Conservation (phyloP, 805 yeast genomes). For the Starmerella floricola region DNA sequence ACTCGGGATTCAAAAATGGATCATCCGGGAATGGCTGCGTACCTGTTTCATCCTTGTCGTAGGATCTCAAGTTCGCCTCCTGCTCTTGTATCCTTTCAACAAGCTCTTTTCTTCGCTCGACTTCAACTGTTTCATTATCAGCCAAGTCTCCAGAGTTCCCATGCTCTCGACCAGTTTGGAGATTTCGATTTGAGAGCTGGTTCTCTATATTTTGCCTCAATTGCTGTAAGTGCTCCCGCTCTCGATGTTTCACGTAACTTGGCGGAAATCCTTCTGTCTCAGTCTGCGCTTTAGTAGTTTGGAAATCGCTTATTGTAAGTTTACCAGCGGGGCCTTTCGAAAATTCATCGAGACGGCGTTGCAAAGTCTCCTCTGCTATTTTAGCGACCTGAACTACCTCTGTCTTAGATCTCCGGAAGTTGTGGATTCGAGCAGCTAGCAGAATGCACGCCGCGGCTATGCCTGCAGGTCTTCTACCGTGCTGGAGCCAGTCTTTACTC, state of each 20-base stretch:
- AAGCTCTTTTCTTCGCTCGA: too few species aligned
- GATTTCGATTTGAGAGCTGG: neutral
- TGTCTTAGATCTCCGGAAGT: constrained; percentile 77
- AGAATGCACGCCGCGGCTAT: constrained; percentile 93
- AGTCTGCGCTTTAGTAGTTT: constrained; percentile 34
- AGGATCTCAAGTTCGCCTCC: too few species aligned
- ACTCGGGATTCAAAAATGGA: constrained; percentile 19
- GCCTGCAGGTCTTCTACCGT: constrained; percentile 97
- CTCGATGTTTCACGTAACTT: constrained; percentile 53
- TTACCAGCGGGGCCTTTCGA: constrained; percentile 61
- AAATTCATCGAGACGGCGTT: constrained; percentile 80
- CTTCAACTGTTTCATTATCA: neutral
- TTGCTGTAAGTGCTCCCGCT: constrained; percentile 19
- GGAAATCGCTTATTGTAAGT: constrained; percentile 60
- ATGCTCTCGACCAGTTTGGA: neutral
- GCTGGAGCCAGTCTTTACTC: constrained; percentile 91
- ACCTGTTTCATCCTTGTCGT: constrained; percentile 17
- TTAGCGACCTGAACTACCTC: constrained; percentile 93
- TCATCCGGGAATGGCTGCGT: constrained; percentile 17
- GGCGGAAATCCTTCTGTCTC: constrained; percentile 61
- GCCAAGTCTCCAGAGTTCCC: neutral
- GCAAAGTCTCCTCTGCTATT: constrained; percentile 88
- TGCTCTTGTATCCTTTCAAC: too few species aligned
- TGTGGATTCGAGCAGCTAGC: constrained; percentile 94
- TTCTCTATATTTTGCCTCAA: constrained; percentile 21